phyloP scores from a whole-genome alignment of 352 stramenopile species.

The Phytophthora agathidicida region DNA sequence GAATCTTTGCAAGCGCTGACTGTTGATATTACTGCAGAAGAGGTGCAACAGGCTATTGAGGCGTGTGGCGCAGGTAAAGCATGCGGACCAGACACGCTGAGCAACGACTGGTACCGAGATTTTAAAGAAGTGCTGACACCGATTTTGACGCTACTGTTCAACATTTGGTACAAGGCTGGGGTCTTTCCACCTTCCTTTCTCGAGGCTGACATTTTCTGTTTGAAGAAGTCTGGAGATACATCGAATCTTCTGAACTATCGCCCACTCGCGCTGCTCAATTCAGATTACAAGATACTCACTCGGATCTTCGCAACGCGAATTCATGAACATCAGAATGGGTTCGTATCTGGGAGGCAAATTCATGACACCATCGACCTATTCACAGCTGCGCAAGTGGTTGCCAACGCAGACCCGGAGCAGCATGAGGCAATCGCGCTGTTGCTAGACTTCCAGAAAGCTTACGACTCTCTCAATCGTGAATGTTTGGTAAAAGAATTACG shows the following conservation, averaged over 20 bases:
- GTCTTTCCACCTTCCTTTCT: neutral
- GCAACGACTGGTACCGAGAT: neutral
- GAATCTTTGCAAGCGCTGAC: too few species aligned
- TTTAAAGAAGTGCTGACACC: neutral
- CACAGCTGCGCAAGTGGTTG: neutral
- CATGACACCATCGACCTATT: constrained; percentile 6
- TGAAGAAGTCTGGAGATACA: neutral
- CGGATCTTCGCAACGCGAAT: neutral
- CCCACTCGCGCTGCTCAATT: constrained; percentile 5
- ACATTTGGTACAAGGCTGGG: neutral
- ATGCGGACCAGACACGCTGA: neutral
- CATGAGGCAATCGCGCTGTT: neutral
- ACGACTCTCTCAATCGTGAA: constrained; percentile 1
- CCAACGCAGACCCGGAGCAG: neutral
- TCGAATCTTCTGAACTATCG: constrained; percentile 4
- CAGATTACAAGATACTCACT: constrained; percentile 19
- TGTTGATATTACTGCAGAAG: too few species aligned
- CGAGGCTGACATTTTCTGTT: neutral
- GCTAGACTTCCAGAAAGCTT: constrained; percentile 7
- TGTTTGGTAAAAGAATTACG: neutral
- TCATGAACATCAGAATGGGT: neutral
- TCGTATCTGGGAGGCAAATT: constrained; percentile 1
- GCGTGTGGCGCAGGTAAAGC: too few species aligned
- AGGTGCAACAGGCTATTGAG: too few species aligned
- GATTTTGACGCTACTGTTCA: neutral